These are phyloP conservation scores for Polygonum aviculare DNA, from an alignment of 148 eudicot species.

Conservation along the genomic window DNA sequence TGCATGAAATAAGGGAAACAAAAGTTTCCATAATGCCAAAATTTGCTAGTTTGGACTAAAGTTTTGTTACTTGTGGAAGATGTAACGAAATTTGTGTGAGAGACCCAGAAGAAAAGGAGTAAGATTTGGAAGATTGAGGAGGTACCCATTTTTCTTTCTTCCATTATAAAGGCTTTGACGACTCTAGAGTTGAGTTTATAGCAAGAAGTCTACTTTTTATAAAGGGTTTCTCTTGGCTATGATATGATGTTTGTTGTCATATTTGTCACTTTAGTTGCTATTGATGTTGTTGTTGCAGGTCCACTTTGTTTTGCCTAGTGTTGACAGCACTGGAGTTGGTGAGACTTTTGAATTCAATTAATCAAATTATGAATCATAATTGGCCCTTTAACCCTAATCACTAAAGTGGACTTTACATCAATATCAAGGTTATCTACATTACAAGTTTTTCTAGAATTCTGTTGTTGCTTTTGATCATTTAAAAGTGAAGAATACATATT, in stretches of 20 bases:
- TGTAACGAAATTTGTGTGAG: not conserved
- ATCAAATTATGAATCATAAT: not conserved
- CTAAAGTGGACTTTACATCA: not conserved
- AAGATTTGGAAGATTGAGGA: slow-evolving; percentile 12
- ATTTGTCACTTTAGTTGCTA: not conserved
- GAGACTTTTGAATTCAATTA: not conserved
- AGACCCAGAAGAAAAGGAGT: slow-evolving; percentile 8
- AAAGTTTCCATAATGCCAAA: slow-evolving; percentile 8
- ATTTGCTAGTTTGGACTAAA: not conserved
- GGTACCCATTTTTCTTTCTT: slow-evolving; percentile 1
- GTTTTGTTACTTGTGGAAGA: not conserved
- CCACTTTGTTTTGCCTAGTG: slow-evolving; percentile 5
- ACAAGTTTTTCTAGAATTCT: not conserved
- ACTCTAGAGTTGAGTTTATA: not conserved
- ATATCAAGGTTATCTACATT: not conserved
- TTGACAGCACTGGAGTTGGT: not conserved
- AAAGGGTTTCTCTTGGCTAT: not conserved
- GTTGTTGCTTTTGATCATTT: not conserved
- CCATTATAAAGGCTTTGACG: not conserved
- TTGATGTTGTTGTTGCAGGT: not conserved
- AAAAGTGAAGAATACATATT: no score
- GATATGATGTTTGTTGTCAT: not conserved
- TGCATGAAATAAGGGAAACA: slow-evolving; percentile 14
- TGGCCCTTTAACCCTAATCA: not conserved
- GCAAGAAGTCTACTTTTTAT: not conserved